These are phyloP conservation scores for Microdochium trichocladiopsis DNA, from an alignment of 2,329 filamentous ascomycete genomes.

Conservation along the genomic window DNA sequence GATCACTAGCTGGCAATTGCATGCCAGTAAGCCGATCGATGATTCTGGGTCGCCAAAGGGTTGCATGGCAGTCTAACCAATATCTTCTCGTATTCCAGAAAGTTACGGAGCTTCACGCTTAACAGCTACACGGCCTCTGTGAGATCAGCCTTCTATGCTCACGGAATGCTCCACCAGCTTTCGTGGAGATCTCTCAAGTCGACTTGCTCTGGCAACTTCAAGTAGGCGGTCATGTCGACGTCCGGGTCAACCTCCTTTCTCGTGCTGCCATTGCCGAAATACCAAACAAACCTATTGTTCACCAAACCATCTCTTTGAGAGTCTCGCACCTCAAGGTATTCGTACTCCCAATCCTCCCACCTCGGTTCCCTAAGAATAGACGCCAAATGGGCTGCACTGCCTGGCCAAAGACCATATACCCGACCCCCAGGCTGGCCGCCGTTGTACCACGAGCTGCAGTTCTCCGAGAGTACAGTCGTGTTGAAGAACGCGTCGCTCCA, in stretches of 20 bases:
- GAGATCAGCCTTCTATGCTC: too few relatives aligned
- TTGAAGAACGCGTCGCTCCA: conserved; percentile 51
- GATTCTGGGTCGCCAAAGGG: too few relatives aligned
- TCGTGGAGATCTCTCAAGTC: conserved; percentile 60
- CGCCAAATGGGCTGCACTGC: conserved; percentile 56
- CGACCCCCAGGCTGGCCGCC: conserved; percentile 53
- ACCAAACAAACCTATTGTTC: conserved; percentile 49
- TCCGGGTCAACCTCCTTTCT: conserved; percentile 45
- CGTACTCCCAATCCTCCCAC: conserved; percentile 50
- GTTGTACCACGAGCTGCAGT: conserved; percentile 69
- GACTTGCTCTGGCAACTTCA: conserved; percentile 46
- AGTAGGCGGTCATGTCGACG: conserved; percentile 57
- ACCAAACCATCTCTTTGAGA: not conserved
- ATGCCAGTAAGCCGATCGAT: too few relatives aligned
- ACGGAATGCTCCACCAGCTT: conserved; percentile 48
- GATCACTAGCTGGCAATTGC: too few relatives aligned
- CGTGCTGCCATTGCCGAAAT: conserved; percentile 64
- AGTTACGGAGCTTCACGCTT: too few relatives aligned
- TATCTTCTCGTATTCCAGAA: too few relatives aligned
- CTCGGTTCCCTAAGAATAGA: conserved; percentile 46
- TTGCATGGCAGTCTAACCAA: too few relatives aligned
- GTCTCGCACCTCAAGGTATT: conserved; percentile 29
- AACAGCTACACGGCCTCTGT: too few relatives aligned
- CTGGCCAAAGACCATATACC: conserved; percentile 65
- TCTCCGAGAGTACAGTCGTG: conserved; percentile 48